Percentiles rank a stretch among this genome's conserved stretches.
These are phyloP conservation scores for Aureobasidium sp. DNA, from an alignment of 2,329 filamentous ascomycete genomes.

Conservation along the genomic window DNA sequence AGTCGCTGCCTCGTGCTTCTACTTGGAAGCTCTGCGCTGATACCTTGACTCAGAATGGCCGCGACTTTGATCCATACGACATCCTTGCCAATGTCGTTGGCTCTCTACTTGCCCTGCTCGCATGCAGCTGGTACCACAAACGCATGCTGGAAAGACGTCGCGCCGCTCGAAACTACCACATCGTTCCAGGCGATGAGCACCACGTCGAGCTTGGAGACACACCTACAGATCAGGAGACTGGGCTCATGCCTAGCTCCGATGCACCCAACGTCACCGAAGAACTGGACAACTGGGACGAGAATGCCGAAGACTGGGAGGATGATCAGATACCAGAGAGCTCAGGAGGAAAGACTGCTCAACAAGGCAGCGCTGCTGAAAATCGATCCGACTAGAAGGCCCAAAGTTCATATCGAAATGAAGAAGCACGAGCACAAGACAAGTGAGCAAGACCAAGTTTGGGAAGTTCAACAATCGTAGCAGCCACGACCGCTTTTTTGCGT, in stretches of 20 bases:
- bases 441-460: slow-evolving; percentile 7
- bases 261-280: slow-evolving; percentile 65
- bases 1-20: slow-evolving; percentile 32
- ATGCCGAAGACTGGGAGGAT: slow-evolving; percentile 62
- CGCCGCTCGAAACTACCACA: slow-evolving; percentile 63
- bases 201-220: slow-evolving; percentile 73
- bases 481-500: slow-evolving; percentile 14
- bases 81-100: slow-evolving; percentile 83
- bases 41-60: slow-evolving; percentile 34
- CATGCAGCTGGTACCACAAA: slow-evolving; percentile 89
- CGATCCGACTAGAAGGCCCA: slow-evolving; percentile 31
- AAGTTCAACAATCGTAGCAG: slow-evolving; percentile 16
- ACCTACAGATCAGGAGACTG: slow-evolving; percentile 31
- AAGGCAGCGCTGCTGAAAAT: slow-evolving; percentile 34
- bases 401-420: not conserved
- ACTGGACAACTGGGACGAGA: slow-evolving; percentile 92
- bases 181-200: slow-evolving; percentile 53
- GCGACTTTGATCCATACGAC: slow-evolving; percentile 68
- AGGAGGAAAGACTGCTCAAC: slow-evolving; percentile 25
- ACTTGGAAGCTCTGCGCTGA: not conserved
- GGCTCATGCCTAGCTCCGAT: slow-evolving; percentile 52
- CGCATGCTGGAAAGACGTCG: slow-evolving; percentile 88
- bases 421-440: not conserved
- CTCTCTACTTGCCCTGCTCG: slow-evolving; percentile 60
- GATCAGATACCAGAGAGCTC: slow-evolving; percentile 37